phyloP scores from a whole-genome alignment of 257 asterid species.

The Dorcoceras hygrometricum region DNA sequence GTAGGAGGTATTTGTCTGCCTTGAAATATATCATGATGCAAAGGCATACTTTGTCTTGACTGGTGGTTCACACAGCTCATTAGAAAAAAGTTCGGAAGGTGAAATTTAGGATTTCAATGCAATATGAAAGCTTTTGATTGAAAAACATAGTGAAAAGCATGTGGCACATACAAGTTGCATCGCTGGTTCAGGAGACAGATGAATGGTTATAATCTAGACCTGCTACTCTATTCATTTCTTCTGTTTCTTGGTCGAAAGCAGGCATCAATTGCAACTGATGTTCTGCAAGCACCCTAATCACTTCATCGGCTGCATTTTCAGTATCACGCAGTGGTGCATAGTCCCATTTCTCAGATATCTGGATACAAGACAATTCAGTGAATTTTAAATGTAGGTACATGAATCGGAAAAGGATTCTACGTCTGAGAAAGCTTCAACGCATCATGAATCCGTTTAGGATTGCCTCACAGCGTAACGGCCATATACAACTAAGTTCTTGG shows the following conservation, averaged over 20 bases:
- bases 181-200: conserved; percentile 91
- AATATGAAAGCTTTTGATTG: conserved; percentile 59
- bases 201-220: conserved; percentile 24
- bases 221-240: neutral
- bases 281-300: conserved; percentile 49
- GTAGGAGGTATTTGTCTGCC: conserved; percentile 81
- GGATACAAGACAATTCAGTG: conserved; percentile 24
- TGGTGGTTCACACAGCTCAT: conserved; percentile 78
- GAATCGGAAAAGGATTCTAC: neutral
- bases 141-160: conserved; percentile 36
- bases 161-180: conserved; percentile 52
- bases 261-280: conserved; percentile 63
- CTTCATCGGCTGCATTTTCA: conserved; percentile 62
- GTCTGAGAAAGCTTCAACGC: neutral
- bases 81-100: conserved; percentile 60
- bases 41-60: conserved; percentile 57
- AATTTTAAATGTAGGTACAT: no score
- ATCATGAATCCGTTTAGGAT: neutral
- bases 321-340: conserved; percentile 66
- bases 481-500: neutral
- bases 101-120: conserved; percentile 75
- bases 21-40: conserved; percentile 67
- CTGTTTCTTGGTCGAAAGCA: neutral
- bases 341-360: conserved; percentile 65
- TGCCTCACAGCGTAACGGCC: neutral